phyloP scores from a whole-genome alignment of 257 asterid species.

The Sherardia arvensis region DNA sequence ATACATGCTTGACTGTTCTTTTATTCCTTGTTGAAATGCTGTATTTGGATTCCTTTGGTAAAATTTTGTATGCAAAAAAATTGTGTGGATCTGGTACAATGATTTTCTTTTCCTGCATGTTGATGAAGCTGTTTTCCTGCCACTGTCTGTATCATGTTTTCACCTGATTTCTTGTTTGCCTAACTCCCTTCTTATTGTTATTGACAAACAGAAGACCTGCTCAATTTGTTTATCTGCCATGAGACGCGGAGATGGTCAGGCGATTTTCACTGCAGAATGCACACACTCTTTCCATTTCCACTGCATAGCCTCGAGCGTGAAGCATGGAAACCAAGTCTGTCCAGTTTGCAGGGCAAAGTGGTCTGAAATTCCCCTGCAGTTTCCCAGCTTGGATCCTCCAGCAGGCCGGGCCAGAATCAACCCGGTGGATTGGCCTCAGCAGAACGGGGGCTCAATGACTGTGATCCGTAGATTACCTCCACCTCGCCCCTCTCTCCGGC shows the following conservation, averaged over 20 bases:
- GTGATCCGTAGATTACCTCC: constrained; percentile 58
- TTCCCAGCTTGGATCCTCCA: constrained; percentile 44
- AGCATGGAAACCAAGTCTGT: constrained; percentile 88
- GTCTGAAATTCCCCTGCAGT: constrained; percentile 78
- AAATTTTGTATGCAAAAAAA: not conserved
- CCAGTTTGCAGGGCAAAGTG: constrained; percentile 93
- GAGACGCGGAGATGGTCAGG: constrained; percentile 89
- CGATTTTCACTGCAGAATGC: constrained; percentile 92
- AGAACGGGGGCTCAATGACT: constrained; percentile 47
- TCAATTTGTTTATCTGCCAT: constrained; percentile 82
- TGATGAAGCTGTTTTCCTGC: not conserved
- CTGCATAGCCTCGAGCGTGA: constrained; percentile 86
- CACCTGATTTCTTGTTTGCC: constrained; percentile 8
- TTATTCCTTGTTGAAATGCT: not conserved
- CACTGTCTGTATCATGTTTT: not conserved
- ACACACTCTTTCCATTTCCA: constrained; percentile 96
- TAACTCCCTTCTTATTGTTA: constrained; percentile 10
- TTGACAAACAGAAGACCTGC: constrained; percentile 60
- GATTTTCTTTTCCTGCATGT: not conserved
- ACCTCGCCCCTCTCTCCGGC: constrained; percentile 55
- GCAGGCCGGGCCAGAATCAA: constrained; percentile 39
- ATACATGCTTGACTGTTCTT: not conserved
- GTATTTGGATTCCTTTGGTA: not conserved
- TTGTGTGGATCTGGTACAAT: not conserved
- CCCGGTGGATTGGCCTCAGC: constrained; percentile 52